These are phyloP conservation scores for Podaxis sp. DNA, from an alignment of 768 basidiomycete genomes.

Conservation along the genomic window DNA sequence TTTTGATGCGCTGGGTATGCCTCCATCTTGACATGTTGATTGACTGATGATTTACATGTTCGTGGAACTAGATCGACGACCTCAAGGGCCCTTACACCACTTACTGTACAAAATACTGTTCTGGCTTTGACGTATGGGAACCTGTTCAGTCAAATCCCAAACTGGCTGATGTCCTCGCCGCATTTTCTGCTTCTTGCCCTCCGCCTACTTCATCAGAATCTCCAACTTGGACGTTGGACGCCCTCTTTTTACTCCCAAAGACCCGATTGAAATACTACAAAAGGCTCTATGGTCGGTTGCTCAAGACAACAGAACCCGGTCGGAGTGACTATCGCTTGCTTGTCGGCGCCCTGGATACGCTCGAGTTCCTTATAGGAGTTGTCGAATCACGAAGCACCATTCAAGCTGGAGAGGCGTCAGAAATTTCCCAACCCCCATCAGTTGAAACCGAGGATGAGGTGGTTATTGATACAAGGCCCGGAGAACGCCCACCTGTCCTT, in stretches of 20 bases:
- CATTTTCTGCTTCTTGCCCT: slow-evolving; percentile 66
- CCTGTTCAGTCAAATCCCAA: slow-evolving; percentile 77
- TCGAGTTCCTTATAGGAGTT: slow-evolving; percentile 70
- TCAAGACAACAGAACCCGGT: slow-evolving; percentile 86
- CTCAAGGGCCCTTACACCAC: slow-evolving; percentile 82
- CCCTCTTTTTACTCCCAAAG: slow-evolving; percentile 85
- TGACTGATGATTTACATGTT: slow-evolving; percentile 17
- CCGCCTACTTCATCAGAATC: slow-evolving; percentile 50
- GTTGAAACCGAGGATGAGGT: slow-evolving; percentile 53
- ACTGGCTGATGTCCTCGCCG: slow-evolving; percentile 62
- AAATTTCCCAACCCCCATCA: slow-evolving; percentile 18
- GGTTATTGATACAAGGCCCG: slow-evolving; percentile 52
- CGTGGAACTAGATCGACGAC: slow-evolving; percentile 76
- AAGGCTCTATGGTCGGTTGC: slow-evolving; percentile 80
- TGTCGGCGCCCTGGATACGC: slow-evolving; percentile 73
- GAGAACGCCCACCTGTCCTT: slow-evolving; percentile 24
- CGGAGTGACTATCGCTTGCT: slow-evolving; percentile 84
- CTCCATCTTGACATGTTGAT: slow-evolving; percentile 8
- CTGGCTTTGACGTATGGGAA: slow-evolving; percentile 83
- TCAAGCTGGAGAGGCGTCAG: slow-evolving; percentile 43
- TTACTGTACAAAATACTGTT: slow-evolving; percentile 70
- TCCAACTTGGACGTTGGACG: slow-evolving; percentile 79
- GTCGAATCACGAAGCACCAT: slow-evolving; percentile 60
- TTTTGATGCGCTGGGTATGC: slow-evolving; percentile 96
- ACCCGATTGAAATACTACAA: slow-evolving; percentile 87